A percentile compares a stretch with the other conserved stretches of the same genome.
Evolutionary conservation across 768 basidiomycete genomes (phyloP).

Genomic region (Mrakia blollopis): DNA sequence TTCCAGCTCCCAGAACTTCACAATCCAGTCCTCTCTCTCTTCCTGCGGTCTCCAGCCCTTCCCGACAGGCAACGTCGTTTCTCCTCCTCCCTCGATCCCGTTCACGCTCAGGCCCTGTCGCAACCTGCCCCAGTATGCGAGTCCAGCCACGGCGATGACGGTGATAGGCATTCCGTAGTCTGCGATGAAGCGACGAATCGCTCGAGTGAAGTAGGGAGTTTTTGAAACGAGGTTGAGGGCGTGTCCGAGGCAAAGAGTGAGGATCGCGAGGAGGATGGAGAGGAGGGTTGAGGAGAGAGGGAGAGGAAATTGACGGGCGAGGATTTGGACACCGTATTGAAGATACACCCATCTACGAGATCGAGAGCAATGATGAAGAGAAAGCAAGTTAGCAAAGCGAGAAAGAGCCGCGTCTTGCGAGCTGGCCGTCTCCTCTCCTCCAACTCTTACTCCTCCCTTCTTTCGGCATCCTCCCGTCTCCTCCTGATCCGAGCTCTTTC

Average conservation of each 20-base stretch:
- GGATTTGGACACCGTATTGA: conserved; percentile 81
- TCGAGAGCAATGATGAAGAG: not conserved
- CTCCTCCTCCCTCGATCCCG: conserved; percentile 16
- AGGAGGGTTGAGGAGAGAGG: conserved; percentile 47
- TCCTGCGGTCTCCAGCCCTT: conserved; percentile 64
- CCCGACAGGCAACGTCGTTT: conserved; percentile 61
- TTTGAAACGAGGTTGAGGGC: conserved; percentile 64
- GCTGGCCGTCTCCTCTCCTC: no score
- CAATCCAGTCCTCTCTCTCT: conserved; percentile 67
- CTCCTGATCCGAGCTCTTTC: no score
- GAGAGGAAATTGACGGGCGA: conserved; percentile 62
- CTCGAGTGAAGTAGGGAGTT: conserved; percentile 64
- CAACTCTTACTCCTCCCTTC: no score
- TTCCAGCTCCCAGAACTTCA: conserved; percentile 80
- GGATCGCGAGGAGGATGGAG: conserved; percentile 64
- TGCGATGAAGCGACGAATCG: conserved; percentile 66
- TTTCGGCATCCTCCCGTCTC: no score
- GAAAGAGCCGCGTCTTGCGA: no score
- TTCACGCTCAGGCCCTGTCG: conserved; percentile 37
- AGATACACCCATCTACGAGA: conserved; percentile 52
- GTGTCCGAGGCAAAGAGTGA: conserved; percentile 71
- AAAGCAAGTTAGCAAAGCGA: not conserved
- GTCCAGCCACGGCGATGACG: conserved; percentile 52
- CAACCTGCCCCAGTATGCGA: conserved; percentile 56
- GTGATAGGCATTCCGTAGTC: conserved; percentile 92